Percentiles rank a stretch among this genome's conserved stretches.
Conservation (phyloP, 345 rosid genomes). For the Linum lewisii region DNA sequence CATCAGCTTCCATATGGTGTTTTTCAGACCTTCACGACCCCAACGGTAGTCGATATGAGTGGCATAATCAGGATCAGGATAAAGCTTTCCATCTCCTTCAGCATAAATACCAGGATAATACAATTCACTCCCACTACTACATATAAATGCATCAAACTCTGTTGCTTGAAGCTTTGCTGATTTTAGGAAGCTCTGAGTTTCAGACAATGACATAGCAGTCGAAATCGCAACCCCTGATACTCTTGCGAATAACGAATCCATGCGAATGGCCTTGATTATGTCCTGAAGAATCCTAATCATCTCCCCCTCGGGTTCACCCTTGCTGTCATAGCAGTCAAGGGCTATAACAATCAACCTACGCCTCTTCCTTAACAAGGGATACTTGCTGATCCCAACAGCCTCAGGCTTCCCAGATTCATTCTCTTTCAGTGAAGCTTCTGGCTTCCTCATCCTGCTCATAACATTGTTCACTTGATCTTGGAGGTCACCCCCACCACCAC, state of each 20-base stretch:
- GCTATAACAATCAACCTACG: constrained; percentile 66
- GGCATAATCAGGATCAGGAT: constrained; percentile 78
- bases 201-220: constrained; percentile 73
- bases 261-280: constrained; percentile 49
- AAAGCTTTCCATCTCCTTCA: constrained; percentile 58
- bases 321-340: constrained; percentile 60
- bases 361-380: constrained; percentile 66
- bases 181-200: constrained; percentile 46
- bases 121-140: constrained; percentile 88
- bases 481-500: constrained; percentile 31
- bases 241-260: constrained; percentile 48
- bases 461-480: constrained; percentile 65
- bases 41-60: constrained; percentile 83
- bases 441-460: constrained; percentile 57
- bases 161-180: constrained; percentile 57
- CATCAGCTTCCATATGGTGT: constrained; percentile 85
- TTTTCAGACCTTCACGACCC: constrained; percentile 84
- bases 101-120: constrained; percentile 67
- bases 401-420: constrained; percentile 46
- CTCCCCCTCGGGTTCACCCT: constrained; percentile 54
- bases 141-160: constrained; percentile 79
- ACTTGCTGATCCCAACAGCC: constrained; percentile 39
- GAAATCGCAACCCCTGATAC: constrained; percentile 67
- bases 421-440: constrained; percentile 34
- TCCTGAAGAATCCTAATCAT: constrained; percentile 55